Base-by-base conservation (phyloP, 768 basidiomycete species). In the Lactarius psammicola region DNA sequence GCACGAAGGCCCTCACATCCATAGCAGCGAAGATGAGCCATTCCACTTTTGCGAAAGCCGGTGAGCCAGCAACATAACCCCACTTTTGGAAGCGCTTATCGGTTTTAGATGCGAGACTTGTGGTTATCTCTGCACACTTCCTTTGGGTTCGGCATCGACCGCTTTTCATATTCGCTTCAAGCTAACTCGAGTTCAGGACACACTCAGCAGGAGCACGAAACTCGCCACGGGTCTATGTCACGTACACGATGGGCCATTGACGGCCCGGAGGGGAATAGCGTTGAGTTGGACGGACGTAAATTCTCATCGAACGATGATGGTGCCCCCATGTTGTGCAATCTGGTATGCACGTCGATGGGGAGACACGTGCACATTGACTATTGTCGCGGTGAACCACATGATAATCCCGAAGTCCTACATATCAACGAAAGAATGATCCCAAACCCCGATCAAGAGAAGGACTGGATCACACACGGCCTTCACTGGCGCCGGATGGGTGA, bases 221-320 rank as follows among this genome's bases (percentile, higher is more conserved):
- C 86, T 0, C 78, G 77, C 17, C 86, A 87, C 58, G 87, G 86
- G 8, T 86, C 84, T 1, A 87, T 87, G 85, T 82, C 84, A 0
- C 78, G 75, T 59, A 82, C 84, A 0, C 76, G 78, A 42, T 87
- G 87, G 87, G 76, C 80, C 0, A 71, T 86, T 3, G 84, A 85
- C 61, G 84, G 82, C 0, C 80, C 80, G 0, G 81, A 85, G 13
- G 83, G 80, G 18, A 78, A 77, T 3, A 73, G 76, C 1, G 60
- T 86, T 0, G 87, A 87, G 68, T 75, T 86, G 3, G 79, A 82
- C 62, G 85, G 86, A 1, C 80, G 80, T 60, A 82, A 80, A 65
- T 87, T 85, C 70, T 82, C 79, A 23, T 68, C 80, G 0, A 78
- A 80, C 30, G 84, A 85, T 58, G 82, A 84, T 44, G 84, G 86